Base-by-base conservation (phyloP, 305 asterid species). In the Fraxinus albicans region DNA sequence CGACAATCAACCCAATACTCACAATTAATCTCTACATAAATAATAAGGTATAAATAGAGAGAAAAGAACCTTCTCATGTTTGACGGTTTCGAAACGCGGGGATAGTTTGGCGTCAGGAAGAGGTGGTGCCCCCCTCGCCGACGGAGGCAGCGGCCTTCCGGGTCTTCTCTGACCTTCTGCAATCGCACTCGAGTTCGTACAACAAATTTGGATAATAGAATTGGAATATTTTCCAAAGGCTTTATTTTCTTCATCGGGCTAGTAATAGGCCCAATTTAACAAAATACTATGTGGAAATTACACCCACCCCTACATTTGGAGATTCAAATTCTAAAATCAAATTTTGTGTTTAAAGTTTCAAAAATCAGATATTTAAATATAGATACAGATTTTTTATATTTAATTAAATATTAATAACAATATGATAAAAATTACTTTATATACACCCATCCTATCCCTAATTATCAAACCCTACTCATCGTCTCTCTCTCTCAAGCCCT, bases 41-140 rank as follows among this genome's bases (percentile, higher is more conserved):
- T 7, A 58, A n/a, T 58, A 21, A 58, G 12, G 25, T 3, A 70
- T n/a, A 27, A 12, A 36, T 6, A 67, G 25, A 75, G 73, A 69
- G 31, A 6, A 8, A 73, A 58, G 13, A 21, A 94, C 98, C 97
- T 94, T 93, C 91, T 94, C 98, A 19, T 96, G 96, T 82, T 94
- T 96, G 53, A 94, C 91, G 77, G 97, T 91, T 74, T 79, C 89
- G 69, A 82, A 86, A 29, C 97, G 92, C 80, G 94, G 76, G 69
- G 69, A 21, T 25, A 86, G 80, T 80, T 83, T 88, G 79, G 85
- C 44, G 2, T 86, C 77, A 0, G 91, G 90, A 31, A 91, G 93
- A 21, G 89, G 93, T 8, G 88, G 93, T 5, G 91, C 93, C 2
- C 93, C 93, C 86, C 96, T 88, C 9, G 90, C 90, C 82, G 85